These are phyloP conservation scores for Candida quercuum DNA, from an alignment of 805 yeast species.

Conservation along the genomic window DNA sequence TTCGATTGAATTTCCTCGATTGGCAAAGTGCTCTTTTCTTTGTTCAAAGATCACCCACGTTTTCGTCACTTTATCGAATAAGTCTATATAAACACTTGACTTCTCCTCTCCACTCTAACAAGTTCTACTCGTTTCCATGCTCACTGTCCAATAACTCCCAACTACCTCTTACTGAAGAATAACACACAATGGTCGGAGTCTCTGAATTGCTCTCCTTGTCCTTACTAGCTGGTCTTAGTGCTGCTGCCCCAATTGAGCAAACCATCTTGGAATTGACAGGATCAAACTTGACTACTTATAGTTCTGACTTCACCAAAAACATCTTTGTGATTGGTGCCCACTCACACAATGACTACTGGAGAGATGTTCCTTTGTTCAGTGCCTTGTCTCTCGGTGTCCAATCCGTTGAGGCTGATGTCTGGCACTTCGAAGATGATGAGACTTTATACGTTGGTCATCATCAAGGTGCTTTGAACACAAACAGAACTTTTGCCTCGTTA, in stretches of 20 bases:
- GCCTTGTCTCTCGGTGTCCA: constrained; percentile 50
- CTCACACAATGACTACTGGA: constrained; percentile 74
- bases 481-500: constrained; percentile 43
- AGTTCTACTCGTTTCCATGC: too few species aligned
- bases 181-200: background rate
- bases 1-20: too few species aligned
- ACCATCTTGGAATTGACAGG: constrained; percentile 12
- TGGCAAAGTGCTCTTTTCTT: too few species aligned
- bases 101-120: too few species aligned
- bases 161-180: too few species aligned
- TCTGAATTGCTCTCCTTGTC: background rate
- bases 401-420: constrained; percentile 64
- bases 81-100: too few species aligned
- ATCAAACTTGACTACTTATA: constrained; percentile 12
- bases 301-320: constrained; percentile 18
- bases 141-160: too few species aligned
- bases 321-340: constrained; percentile 39
- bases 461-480: constrained; percentile 37
- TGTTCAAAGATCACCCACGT: too few species aligned
- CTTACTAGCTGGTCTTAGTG: background rate
- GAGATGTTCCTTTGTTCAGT: constrained; percentile 51
- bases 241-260: constrained; percentile 17
- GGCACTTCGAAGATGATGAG: constrained; percentile 34
- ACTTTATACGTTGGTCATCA: constrained; percentile 64
- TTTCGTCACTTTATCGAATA: too few species aligned